A percentile compares a stretch with the other conserved stretches of the same genome.
Evolutionary conservation across 352 stramenopile genomes (phyloP).

Genomic region (Nothophytophthora sp.): DNA sequence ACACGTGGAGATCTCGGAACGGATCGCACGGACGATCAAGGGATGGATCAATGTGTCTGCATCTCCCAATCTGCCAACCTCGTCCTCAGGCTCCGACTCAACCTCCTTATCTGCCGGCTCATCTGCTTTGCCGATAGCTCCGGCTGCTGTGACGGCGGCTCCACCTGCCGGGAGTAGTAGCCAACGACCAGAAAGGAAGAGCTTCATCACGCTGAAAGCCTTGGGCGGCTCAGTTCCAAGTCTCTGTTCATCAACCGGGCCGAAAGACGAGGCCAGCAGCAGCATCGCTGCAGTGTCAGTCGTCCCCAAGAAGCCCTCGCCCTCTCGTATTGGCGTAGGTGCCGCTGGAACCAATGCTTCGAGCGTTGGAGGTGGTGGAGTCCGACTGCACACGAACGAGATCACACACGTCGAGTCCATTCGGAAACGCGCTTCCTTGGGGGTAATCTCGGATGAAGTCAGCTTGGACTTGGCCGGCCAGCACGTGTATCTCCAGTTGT

Average conservation of each 20-base stretch:
- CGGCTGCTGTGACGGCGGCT: background rate
- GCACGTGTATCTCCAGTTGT: constrained; percentile 74
- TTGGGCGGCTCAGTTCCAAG: constrained; percentile 16
- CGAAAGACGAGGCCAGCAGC: constrained; percentile 1
- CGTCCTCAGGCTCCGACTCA: constrained; percentile 11
- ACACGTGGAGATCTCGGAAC: constrained; percentile 53
- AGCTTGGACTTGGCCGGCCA: constrained; percentile 49
- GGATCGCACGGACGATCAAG: constrained; percentile 55
- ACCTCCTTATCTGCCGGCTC: background rate
- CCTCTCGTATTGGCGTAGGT: too few relatives aligned
- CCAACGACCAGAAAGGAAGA: constrained; percentile 7
- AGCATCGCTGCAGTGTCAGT: constrained; percentile 32
- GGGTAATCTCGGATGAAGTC: constrained; percentile 33
- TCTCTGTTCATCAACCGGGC: constrained; percentile 9
- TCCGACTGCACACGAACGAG: constrained; percentile 41
- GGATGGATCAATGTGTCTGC: constrained; percentile 50
- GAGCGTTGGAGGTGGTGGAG: constrained; percentile 12
- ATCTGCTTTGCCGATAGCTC: constrained; percentile 1
- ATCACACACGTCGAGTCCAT: constrained; percentile 60
- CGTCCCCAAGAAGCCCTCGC: constrained; percentile 45
- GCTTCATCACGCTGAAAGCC: constrained; percentile 27
- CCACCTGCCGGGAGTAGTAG: background rate
- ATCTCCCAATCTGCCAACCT: constrained; percentile 19
- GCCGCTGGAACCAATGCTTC: constrained; percentile 13
- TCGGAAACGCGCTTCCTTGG: constrained; percentile 70